Conservation (phyloP, 1,284 basidiomycete species). For the Pholiota adiposa region DNA sequence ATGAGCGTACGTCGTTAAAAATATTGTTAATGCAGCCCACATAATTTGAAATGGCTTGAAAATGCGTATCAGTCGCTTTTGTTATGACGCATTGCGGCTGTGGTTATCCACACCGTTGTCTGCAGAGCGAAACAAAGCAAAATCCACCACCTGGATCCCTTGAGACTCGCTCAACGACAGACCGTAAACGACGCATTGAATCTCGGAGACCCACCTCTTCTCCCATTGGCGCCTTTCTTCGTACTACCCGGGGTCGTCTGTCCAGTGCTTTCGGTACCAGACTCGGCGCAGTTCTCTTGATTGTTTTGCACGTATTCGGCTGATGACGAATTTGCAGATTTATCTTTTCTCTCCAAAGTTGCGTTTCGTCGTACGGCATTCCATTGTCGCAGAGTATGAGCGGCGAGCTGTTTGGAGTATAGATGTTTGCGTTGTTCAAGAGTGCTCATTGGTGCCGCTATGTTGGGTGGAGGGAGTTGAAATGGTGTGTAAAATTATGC, state of each 20-base stretch:
- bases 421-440: conserved; percentile 51
- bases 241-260: conserved; percentile 9
- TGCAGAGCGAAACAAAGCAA: conserved; percentile 14
- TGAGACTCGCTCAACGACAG: neutral
- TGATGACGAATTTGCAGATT: neutral
- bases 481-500: neutral
- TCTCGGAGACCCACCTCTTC: conserved; percentile 8
- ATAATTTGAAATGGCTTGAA: neutral
- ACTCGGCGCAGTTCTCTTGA: neutral
- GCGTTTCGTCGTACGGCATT: conserved; percentile 33
- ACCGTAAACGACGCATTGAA: neutral
- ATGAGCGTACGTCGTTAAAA: neutral
- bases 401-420: conserved; percentile 63
- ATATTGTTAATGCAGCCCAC: conserved; percentile 2
- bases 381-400: conserved; percentile 62
- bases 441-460: conserved; percentile 25
- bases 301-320: conserved; percentile 4
- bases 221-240: neutral
- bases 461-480: neutral
- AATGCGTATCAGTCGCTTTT: neutral
- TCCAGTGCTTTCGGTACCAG: neutral
- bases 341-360: conserved; percentile 12
- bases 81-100: neutral
- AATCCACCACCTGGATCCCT: conserved; percentile 20
- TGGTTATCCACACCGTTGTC: neutral